These are phyloP conservation scores for Xanthoconium stramineum DNA, from an alignment of 768 basidiomycete genomes.

Conservation along the genomic window DNA sequence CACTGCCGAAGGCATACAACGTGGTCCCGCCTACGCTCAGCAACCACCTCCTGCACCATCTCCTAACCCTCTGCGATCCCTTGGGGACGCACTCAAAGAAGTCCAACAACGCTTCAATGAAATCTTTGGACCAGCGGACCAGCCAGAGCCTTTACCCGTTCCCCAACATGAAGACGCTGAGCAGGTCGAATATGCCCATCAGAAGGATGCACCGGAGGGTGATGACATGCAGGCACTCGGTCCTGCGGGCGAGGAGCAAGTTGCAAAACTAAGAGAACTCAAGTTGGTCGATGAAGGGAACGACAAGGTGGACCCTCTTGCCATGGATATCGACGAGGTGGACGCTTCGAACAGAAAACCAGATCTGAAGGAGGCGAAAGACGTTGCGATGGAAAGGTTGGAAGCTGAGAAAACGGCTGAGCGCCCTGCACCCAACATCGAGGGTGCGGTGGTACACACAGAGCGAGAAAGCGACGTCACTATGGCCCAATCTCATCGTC, in stretches of 20 bases:
- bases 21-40: slow-evolving; percentile 41
- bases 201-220: slow-evolving; percentile 58
- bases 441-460: slow-evolving; percentile 45
- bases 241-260: slow-evolving; percentile 79
- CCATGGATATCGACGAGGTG: slow-evolving; percentile 50
- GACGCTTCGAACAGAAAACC: slow-evolving; percentile 9
- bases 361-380: slow-evolving; percentile 26
- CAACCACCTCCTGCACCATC: slow-evolving; percentile 34
- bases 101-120: slow-evolving; percentile 82
- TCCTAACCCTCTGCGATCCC: slow-evolving; percentile 65
- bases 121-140: slow-evolving; percentile 53
- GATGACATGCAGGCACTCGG: slow-evolving; percentile 88
- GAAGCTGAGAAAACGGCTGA: slow-evolving; percentile 28
- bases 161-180: slow-evolving; percentile 40
- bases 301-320: slow-evolving; percentile 35
- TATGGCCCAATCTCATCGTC: slow-evolving; percentile 5
- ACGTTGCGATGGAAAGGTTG: slow-evolving; percentile 25
- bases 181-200: slow-evolving; percentile 68
- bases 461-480: slow-evolving; percentile 16
- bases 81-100: slow-evolving; percentile 81
- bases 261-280: slow-evolving; percentile 77
- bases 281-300: slow-evolving; percentile 64
- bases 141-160: slow-evolving; percentile 27
- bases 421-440: slow-evolving; percentile 32
- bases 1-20: slow-evolving; percentile 42